Conservation (phyloP, 805 yeast species). For the Kockiozyma suomiensis region DNA sequence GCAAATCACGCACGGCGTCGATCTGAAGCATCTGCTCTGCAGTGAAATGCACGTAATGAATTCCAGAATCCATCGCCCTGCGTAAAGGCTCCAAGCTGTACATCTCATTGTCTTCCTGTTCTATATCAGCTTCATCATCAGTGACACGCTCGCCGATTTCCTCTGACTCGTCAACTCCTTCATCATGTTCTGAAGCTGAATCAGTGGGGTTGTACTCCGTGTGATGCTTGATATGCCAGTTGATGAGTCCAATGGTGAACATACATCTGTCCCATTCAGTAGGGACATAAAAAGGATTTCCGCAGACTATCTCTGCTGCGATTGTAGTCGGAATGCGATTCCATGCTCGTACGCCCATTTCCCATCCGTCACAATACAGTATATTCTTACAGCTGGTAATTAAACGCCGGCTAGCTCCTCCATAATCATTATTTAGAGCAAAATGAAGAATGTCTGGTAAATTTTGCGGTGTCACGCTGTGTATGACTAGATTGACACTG, state of each 20-base stretch:
- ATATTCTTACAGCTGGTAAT: constrained; percentile 52
- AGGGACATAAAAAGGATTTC: constrained; percentile 57
- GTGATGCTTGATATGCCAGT: constrained; percentile 10
- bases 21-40: constrained; percentile 52
- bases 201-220: background rate
- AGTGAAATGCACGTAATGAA: constrained; percentile 54
- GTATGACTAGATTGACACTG: constrained; percentile 48
- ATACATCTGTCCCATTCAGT: constrained; percentile 59
- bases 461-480: constrained; percentile 44
- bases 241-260: constrained; percentile 41
- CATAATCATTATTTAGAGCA: constrained; percentile 51
- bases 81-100: constrained; percentile 36
- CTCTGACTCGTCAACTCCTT: background rate
- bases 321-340: constrained; percentile 50
- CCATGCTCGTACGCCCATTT: constrained; percentile 51
- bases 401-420: constrained; percentile 50
- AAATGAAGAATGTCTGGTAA: constrained; percentile 47
- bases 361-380: constrained; percentile 55
- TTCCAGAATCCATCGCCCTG: constrained; percentile 46
- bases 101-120: background rate
- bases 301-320: constrained; percentile 50
- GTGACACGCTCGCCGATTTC: background rate
- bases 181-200: background rate
- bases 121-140: background rate
- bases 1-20: constrained; percentile 46